These are phyloP conservation scores for Leucosporidium yakuticum DNA, from an alignment of 768 basidiomycete genomes.

Conservation along the genomic window DNA sequence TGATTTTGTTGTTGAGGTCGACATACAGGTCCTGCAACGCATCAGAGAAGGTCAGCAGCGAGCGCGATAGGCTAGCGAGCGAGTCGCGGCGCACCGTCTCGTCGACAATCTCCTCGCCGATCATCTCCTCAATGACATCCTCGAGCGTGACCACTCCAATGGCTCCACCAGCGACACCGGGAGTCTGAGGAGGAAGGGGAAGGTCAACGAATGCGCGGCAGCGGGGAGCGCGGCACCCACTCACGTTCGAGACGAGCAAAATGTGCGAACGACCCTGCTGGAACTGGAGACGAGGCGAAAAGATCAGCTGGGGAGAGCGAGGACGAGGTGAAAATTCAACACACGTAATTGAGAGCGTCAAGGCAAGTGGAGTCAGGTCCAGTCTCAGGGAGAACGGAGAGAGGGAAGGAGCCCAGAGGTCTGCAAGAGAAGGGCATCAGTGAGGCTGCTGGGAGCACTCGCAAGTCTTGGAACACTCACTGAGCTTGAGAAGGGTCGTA, in stretches of 20 bases:
- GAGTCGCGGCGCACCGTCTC: constrained; percentile 30
- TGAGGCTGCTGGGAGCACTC: neutral
- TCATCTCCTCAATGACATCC: constrained; percentile 63
- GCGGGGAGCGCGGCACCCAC: neutral
- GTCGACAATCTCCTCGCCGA: constrained; percentile 56
- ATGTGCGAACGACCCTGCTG: constrained; percentile 94
- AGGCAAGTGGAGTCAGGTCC: constrained; percentile 83
- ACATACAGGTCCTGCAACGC: constrained; percentile 32
- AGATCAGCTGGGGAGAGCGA: neutral
- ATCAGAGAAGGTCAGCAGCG: neutral
- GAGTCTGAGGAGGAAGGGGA: constrained; percentile 44
- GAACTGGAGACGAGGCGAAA: constrained; percentile 1
- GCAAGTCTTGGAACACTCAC: too few relatives aligned
- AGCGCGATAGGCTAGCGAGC: neutral
- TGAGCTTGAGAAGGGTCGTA: constrained; percentile 74
- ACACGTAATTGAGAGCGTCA: constrained; percentile 76
- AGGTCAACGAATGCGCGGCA: neutral
- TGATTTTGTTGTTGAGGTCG: constrained; percentile 36
- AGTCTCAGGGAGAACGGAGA: constrained; percentile 85
- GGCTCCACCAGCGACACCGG: constrained; percentile 73
- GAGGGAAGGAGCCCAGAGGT: constrained; percentile 65
- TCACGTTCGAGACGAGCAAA: constrained; percentile 65
- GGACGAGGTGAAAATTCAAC: constrained; percentile 49
- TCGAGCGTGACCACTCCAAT: constrained; percentile 80
- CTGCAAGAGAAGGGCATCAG: constrained; percentile 37